Base-by-base conservation (phyloP, 352 stramenopile species). In the Thraustochytrium aureum region DNA sequence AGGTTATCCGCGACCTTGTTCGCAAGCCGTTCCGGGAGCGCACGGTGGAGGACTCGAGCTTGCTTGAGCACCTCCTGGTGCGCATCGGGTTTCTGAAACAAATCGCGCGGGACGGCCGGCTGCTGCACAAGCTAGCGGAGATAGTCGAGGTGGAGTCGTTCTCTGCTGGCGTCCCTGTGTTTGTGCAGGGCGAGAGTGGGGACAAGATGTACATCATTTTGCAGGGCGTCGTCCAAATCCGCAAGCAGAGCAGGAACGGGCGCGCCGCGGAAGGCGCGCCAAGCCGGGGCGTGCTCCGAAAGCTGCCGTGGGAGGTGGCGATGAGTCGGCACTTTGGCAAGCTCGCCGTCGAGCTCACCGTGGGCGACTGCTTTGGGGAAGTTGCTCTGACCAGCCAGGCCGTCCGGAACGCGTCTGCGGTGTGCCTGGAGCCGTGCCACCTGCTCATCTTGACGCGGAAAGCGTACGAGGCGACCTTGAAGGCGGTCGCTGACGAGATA, bases 121-220 rank as follows among this genome's bases (percentile, higher is more conserved):
- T 79, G 7, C 26, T 79, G 6, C 50, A 74, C 30, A 10, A 38
- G 12, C 30, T 79, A 35, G 14, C 50, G 17, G 10, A 79, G 39
- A 10, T 67, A 14, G n/a, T 79, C 14, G 7, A 22, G 4, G 39
- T 17, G 2, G 32, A 20, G 32, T 6, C 32, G 39, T 12, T 10
- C 20, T 33, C 69, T 12, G n/a, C 37, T 22, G 50, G 47, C 6
- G 52, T 43, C 12, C 30, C 54, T n/a, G 12, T 79, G 10, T 79
- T 79, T 37, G 33, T 37, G 32, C 69, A 79, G 20, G 69, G 69
- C 20, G 33, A 79, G 33, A 6, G 52, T 26, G 69, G 69, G 20
- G 69, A 79, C 69, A 54, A 45, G n/a, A 35, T 79, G 1, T 79
- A 73, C 26, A 79, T 79, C 50, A n/a, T 79, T 3, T 38, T 79